Percentiles rank a stretch among this genome's conserved stretches.
Conservation (phyloP, 2,329 filamentous ascomycete species). For the Aspergillus bombycis region DNA sequence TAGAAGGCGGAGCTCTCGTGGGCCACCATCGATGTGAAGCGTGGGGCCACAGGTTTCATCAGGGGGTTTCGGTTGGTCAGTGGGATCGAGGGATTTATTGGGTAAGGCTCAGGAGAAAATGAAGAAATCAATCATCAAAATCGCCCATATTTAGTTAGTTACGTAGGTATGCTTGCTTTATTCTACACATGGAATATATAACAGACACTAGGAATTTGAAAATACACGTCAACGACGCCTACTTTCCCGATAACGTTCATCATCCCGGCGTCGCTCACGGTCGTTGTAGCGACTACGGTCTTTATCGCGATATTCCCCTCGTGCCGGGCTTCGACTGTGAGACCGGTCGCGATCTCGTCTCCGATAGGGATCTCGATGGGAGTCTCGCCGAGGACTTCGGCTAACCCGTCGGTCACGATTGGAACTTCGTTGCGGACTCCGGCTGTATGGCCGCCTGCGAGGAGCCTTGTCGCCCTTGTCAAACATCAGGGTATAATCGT, state of each 20-base stretch:
- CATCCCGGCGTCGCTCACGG: conserved; percentile 34
- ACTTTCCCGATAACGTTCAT: conserved; percentile 34
- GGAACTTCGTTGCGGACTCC: conserved; percentile 47
- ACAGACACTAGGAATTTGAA: not conserved
- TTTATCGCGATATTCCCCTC: conserved; percentile 35
- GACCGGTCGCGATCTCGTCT: conserved; percentile 43
- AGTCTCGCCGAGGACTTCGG: conserved; percentile 32
- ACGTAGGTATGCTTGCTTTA: not conserved
- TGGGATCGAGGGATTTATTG: not conserved
- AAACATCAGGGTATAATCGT: conserved; percentile 78
- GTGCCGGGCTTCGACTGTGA: conserved; percentile 33
- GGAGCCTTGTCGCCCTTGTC: conserved; percentile 54
- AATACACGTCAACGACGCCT: conserved; percentile 22
- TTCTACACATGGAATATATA: not conserved
- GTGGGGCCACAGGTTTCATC: conserved; percentile 25
- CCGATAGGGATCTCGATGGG: conserved; percentile 22
- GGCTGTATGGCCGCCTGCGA: conserved; percentile 41
- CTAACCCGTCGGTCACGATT: conserved; percentile 35
- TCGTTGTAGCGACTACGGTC: conserved; percentile 42
- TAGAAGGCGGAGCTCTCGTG: conserved; percentile 2
- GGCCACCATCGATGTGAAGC: conserved; percentile 13
- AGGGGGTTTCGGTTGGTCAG: conserved; percentile 6
- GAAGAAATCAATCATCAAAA: not conserved
- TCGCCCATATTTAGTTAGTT: not conserved
- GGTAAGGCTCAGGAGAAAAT: not conserved